These are phyloP conservation scores for Grosmannia serpens DNA, from an alignment of 2,329 filamentous ascomycete species.

Conservation along the genomic window DNA sequence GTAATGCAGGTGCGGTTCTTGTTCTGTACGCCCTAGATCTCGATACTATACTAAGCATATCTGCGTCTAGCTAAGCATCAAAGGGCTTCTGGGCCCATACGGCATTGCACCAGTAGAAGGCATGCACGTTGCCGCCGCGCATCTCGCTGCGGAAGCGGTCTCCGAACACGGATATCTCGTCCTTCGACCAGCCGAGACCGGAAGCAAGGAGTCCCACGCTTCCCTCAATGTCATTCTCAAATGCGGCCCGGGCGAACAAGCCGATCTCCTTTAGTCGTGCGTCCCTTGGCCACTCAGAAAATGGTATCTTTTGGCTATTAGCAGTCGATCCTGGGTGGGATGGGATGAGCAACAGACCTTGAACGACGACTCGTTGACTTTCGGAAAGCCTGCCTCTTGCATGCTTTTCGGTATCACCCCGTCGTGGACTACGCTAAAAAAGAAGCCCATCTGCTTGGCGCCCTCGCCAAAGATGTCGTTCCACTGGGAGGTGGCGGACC, in stretches of 20 bases:
- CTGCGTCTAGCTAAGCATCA: neutral
- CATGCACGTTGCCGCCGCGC: constrained; percentile 7
- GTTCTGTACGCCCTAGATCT: too few relatives aligned
- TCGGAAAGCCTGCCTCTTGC: too few relatives aligned
- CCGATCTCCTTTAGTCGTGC: constrained; percentile 17
- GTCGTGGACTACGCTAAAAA: neutral
- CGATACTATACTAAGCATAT: too few relatives aligned
- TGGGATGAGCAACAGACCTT: too few relatives aligned
- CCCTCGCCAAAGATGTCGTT: constrained; percentile 7
- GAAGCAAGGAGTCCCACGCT: constrained; percentile 7
- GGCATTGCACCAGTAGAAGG: constrained; percentile 5
- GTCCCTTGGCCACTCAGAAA: constrained; percentile 23
- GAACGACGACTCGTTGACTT: too few relatives aligned
- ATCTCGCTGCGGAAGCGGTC: constrained; percentile 10
- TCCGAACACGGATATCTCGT: constrained; percentile 8
- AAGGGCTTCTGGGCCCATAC: constrained; percentile 10
- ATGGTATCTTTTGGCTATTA: constrained; percentile 9
- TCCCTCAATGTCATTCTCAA: constrained; percentile 10
- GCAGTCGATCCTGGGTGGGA: neutral
- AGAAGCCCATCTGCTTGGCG: neutral
- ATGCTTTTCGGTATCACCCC: neutral
- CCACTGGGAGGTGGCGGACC: constrained; percentile 14
- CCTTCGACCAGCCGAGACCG: constrained; percentile 10
- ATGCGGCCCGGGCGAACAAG: constrained; percentile 5
- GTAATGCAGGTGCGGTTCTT: too few relatives aligned